phyloP scores from a whole-genome alignment of 192 early-diverging fungal species.

The Mortierella antarctica region DNA sequence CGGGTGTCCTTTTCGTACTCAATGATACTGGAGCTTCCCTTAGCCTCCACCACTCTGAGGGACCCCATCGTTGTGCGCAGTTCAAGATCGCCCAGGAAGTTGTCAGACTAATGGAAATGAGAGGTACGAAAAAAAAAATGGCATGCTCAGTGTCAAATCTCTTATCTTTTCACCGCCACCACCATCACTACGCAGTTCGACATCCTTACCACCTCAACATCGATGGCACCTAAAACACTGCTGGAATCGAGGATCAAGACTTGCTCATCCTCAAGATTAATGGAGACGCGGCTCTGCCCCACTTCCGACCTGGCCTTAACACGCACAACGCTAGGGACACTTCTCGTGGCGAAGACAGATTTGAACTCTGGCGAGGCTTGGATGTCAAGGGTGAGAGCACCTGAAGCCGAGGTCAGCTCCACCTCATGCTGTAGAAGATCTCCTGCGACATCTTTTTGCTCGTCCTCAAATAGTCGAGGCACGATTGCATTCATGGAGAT shows the following conservation, averaged over 20 bases:
- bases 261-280: constrained; percentile 5
- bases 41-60: background rate
- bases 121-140: background rate
- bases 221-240: background rate
- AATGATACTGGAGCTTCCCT: constrained; percentile 1
- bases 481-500: background rate
- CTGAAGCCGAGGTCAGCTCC: background rate
- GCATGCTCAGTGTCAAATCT: background rate
- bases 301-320: background rate
- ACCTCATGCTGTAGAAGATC: constrained; percentile 4
- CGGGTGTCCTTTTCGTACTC: constrained; percentile 9
- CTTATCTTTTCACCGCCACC: background rate
- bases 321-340: constrained; percentile 1
- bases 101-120: constrained; percentile 4
- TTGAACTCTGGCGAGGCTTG: background rate
- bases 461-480: background rate
- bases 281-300: background rate
- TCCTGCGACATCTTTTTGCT: background rate
- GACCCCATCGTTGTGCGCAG: background rate
- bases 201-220: background rate
- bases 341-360: background rate
- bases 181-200: background rate
- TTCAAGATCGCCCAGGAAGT: constrained; percentile 2
- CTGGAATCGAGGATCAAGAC: background rate
- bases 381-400: background rate